A percentile compares a stretch with the other conserved stretches of the same genome.
These are phyloP conservation scores for Chytridium lagenaria DNA, from an alignment of 371 early-diverging fungal species.

Conservation along the genomic window DNA sequence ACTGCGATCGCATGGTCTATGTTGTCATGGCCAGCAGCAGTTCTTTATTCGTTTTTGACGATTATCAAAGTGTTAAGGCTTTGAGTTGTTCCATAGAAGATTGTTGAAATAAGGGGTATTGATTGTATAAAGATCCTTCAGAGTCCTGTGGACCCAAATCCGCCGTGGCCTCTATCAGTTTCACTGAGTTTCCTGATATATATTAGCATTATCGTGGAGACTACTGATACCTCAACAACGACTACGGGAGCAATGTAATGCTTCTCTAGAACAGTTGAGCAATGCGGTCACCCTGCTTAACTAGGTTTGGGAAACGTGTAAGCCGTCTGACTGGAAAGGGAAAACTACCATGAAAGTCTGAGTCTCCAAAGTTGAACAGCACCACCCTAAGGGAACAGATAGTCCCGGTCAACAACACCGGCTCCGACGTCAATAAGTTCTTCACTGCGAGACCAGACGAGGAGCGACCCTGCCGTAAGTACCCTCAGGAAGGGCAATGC, in stretches of 20 bases:
- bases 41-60: slow-evolving; percentile 29
- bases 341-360: slow-evolving; percentile 66
- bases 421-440: slow-evolving; percentile 92
- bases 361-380: slow-evolving; percentile 88
- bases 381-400: slow-evolving; percentile 84
- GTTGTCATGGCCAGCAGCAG: slow-evolving; percentile 41
- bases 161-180: slow-evolving; percentile 84
- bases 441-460: slow-evolving; percentile 91
- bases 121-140: too few relatives aligned
- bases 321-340: background rate
- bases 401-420: slow-evolving; percentile 97
- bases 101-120: too few relatives aligned
- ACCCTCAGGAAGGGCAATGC: slow-evolving; percentile 82
- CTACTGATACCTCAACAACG: slow-evolving; percentile 77
- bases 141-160: slow-evolving; percentile 98
- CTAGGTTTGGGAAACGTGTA: slow-evolving; percentile 16
- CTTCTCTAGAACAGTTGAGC: slow-evolving; percentile 95
- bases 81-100: too few relatives aligned
- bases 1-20: slow-evolving; percentile 35
- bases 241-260: slow-evolving; percentile 81
- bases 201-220: too few relatives aligned
- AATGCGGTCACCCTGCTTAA: slow-evolving; percentile 92
- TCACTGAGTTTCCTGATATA: slow-evolving; percentile 57
- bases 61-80: slow-evolving; percentile 22
- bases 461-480: slow-evolving; percentile 97